Evolutionary conservation across 495 filamentous ascomycete genomes (phyloP).

Genomic region (Xylaria intraflava): DNA sequence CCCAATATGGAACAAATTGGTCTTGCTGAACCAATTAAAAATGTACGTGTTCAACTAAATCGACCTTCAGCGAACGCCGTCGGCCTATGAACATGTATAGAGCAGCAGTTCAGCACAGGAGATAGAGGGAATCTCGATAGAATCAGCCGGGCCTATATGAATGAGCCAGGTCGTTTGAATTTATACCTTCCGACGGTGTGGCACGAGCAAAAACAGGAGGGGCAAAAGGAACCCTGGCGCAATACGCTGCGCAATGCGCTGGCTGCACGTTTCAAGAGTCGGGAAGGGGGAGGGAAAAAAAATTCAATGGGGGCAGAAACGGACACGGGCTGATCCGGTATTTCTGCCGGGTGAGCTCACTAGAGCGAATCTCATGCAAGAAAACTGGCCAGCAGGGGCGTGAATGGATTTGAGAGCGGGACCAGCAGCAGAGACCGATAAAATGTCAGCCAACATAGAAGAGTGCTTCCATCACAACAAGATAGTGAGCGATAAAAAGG

Average conservation of each 20-base stretch:
- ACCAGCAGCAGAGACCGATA: slow-evolving; percentile 30
- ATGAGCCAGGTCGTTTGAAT: slow-evolving; percentile 8
- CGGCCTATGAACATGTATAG: slow-evolving; percentile 7
- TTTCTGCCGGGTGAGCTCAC: slow-evolving; percentile 31
- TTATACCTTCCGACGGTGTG: slow-evolving; percentile 11
- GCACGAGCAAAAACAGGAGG: slow-evolving; percentile 8
- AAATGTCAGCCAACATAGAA: slow-evolving; percentile 27
- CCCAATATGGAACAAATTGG: slow-evolving; percentile 5
- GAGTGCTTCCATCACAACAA: slow-evolving; percentile 9
- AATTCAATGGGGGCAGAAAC: slow-evolving; percentile 15
- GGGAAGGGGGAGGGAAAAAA: slow-evolving; percentile 13
- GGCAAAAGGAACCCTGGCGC: neutral
- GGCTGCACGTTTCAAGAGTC: slow-evolving; percentile 15
- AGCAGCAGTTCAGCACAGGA: slow-evolving; percentile 1
- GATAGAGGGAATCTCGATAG: slow-evolving; percentile 11
- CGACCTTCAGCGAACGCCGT: slow-evolving; percentile 5
- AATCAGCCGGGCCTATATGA: neutral
- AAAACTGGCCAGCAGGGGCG: slow-evolving; percentile 14
- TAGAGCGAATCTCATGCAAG: slow-evolving; percentile 25
- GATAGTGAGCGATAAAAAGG: slow-evolving; percentile 24
- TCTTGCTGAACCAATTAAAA: slow-evolving; percentile 3
- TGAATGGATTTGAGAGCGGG: slow-evolving; percentile 21
- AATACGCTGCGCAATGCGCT: slow-evolving; percentile 11
- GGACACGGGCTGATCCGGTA: slow-evolving; percentile 13
- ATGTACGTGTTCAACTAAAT: slow-evolving; percentile 4